Base-by-base conservation (phyloP, 192 early-diverging fungal species). In the Phycomyces blakesleeanus region DNA sequence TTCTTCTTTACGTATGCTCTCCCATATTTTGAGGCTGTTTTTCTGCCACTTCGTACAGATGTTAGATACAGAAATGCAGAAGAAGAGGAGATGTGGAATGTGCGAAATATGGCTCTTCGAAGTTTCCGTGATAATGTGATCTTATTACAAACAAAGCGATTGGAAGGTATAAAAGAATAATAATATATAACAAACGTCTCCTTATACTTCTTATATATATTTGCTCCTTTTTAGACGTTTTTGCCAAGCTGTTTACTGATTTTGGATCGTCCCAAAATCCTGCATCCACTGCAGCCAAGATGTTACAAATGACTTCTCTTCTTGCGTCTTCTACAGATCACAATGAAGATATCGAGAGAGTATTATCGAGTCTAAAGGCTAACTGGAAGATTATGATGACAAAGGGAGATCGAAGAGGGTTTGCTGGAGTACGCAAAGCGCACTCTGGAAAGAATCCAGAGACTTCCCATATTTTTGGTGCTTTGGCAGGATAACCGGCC, bases 1-100 rank as follows among this genome's bases (percentile, higher is more conserved):
- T 89, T 90, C 64, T 87, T 90, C 65, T 90, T 86, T 61, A 85
- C 87, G 9, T 90, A 88, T 24, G 90, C 91, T 11, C 68, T 95
- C 29, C 93, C 93, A 60, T 92, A 89, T 57, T 76, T 95, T 57
- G 89, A 95, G 64, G 93, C 86, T 3, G 91, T 92, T 20, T 93
- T 95, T 68, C 76, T 93, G 3, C 93, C 93, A 10, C 60, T 93
- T 12, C 74, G 81, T 42, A 77, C 73, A 12, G 72, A 83, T 53
- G 69, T 76, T 21, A 21, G 64, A 22, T 78, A 75, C 21, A 58
- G 56, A 44, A 61, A 54, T 11, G 59, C 42, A 16, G 69, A 72
- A 12, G 71, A 78, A 54, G 68, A 57, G 14, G 79, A 83, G 34
- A 70, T 67, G 38, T 79, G 81, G 63, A 83, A 88, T 66, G 78